Evolutionary conservation across 2,329 filamentous ascomycete species (phyloP), one percentile per base, ranked within the genome.

Genomic region (Aureobasidium sp.): DNA sequence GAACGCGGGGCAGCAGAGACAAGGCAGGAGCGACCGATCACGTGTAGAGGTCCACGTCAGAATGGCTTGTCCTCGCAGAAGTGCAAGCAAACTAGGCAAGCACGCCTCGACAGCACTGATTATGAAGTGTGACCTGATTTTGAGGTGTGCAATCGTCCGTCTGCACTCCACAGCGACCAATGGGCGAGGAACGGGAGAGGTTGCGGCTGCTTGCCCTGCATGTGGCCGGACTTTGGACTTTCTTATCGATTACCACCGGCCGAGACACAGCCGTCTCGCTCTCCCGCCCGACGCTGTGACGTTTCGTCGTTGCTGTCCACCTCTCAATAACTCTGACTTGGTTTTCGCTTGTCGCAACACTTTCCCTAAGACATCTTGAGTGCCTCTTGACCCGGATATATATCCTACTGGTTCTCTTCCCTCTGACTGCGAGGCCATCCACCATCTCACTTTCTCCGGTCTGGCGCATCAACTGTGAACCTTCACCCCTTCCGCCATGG

Each of bases 401-500:
- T 3, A 6, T 4, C 14, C 16, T n/a, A 16, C 32, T 35, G 11
- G 32, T 2, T 21, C 11, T 10, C 14, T 2, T 6, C 17, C 12
- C 2, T 22, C 41, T 6, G 3, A 30, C n/a, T n/a, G n/a, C 19
- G 12, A 21, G 24, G 21, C 14, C 42, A 7, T 14, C 24, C 4
- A 24, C 19, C 11, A 10, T 7, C 10, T 25, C 21, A 10, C 17
- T 4, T 38, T 30, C n/a, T 21, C n/a, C 17, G n/a, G n/a, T n/a
- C 32, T 22, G 34, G 45, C 45, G 34, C 45, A 25, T 29, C 34
- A n/a, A 39, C 24, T 30, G 22, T 29, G 12, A 44, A 10, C 22
- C 16, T 8, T 34, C n/a, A 25, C 37, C 17, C 39, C n/a, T 25
- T 19, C 4, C 25, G 17, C 8, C 35, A 60, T 60, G 58, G 55